Evolutionary conservation across 225 moss, liverwort and hornwort species (phyloP), one percentile per base, ranked within the genome.

Genomic region (Lunularia cruciata): DNA sequence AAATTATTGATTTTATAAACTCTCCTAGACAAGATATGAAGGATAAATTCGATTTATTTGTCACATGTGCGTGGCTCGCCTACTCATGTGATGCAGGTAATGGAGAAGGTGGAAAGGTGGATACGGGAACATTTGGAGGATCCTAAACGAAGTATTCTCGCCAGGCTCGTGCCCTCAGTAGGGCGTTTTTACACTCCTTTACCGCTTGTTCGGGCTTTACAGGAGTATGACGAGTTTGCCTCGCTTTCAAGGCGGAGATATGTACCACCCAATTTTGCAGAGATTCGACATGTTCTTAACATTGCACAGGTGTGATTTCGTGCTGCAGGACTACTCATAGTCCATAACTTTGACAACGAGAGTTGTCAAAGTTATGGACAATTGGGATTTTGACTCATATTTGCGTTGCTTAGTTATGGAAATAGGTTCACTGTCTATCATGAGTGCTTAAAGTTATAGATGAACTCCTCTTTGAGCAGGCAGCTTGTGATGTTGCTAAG

Each of bases 71-170:
- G n/a, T n/a, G n/a, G n/a, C n/a, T n/a, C n/a, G n/a, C n/a, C n/a
- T 43, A 1, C 16, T 34, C 45, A 47, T 28, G 4, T 70, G 38
- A 23, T 22, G 23, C 25, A 83, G 83, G 92, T 92, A 60, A 95
- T 95, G 95, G 92, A 95, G 42, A 95, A 95, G 72, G 75, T 95
- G 65, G 95, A 95, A 68, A 62, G 86, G 23, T 95, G 95, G 95
- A 85, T 95, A 43, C 74, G 88, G 57, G 95, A 95, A 81, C 95
- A 95, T 59, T 83, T 89, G 25, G 86, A 89, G 73, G 95, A 95
- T 70, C 89, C 91, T 0, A 86, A 83, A 79, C 76, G 95, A 15
- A 92, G 92, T 69, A 87, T 85, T 27, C 67, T 95, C 6, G 82
- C 72, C 73, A 88, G 86, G 51, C 85, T 95, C 60, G 86, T 92